These are phyloP conservation scores for Penicillium arizonense DNA, from an alignment of 495 filamentous ascomycete species.

Conservation along the genomic window DNA sequence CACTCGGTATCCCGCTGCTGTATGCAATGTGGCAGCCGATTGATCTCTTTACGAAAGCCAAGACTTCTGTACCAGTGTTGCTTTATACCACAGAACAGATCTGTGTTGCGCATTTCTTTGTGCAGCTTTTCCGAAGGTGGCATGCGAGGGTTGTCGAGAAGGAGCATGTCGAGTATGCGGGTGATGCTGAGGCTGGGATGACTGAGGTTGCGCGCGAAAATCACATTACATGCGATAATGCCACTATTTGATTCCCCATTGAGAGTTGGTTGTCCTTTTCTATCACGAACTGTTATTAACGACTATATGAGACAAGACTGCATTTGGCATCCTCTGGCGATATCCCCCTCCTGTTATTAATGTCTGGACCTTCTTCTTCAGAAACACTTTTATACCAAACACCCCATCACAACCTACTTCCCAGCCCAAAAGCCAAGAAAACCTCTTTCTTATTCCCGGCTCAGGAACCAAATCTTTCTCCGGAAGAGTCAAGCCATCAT, in stretches of 20 bases:
- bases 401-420: neutral
- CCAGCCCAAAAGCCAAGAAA: conserved; percentile 7
- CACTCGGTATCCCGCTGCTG: conserved; percentile 50
- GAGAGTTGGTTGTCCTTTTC: too few relatives aligned
- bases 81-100: conserved; percentile 58
- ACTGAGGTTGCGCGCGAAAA: conserved; percentile 1
- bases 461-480: conserved; percentile 7
- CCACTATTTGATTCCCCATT: conserved; percentile 8
- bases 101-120: conserved; percentile 54
- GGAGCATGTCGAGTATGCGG: conserved; percentile 10
- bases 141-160: conserved; percentile 31
- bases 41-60: conserved; percentile 48
- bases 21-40: conserved; percentile 54
- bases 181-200: conserved; percentile 10
- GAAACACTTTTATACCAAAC: neutral
- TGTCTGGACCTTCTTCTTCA: too few relatives aligned
- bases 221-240: neutral
- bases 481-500: conserved; percentile 6
- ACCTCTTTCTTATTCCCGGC: conserved; percentile 5
- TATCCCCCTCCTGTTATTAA: too few relatives aligned
- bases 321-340: too few relatives aligned
- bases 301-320: too few relatives aligned
- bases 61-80: conserved; percentile 52
- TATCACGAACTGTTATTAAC: too few relatives aligned
- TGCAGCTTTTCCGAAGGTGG: conserved; percentile 52